phyloP scores from a whole-genome alignment of 257 asterid species.

The Leptodermis oblonga region DNA sequence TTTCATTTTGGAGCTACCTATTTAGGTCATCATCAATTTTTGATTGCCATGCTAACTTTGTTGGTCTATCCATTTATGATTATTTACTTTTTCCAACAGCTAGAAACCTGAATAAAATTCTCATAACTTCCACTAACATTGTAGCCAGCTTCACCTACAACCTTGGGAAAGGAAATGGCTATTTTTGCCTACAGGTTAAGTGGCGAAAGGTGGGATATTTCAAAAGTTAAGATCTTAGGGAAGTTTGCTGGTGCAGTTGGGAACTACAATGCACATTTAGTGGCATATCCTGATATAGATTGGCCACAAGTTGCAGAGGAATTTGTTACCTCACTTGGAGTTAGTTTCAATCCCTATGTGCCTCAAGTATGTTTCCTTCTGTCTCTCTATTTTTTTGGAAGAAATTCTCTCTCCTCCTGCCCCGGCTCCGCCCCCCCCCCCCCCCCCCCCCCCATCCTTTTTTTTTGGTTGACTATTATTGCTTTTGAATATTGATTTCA shows the following conservation, averaged over 20 bases:
- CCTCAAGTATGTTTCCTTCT: conserved; percentile 33
- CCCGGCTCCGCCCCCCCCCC: too few species aligned
- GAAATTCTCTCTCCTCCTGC: too few species aligned
- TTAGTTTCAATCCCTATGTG: conserved; percentile 47
- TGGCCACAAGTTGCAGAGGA: conserved; percentile 45
- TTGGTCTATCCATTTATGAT: not conserved
- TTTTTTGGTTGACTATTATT: not conserved
- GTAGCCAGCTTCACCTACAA: conserved; percentile 56
- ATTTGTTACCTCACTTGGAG: conserved; percentile 41
- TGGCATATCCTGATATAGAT: conserved; percentile 43
- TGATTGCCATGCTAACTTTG: not conserved
- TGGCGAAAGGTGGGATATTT: conserved; percentile 28
- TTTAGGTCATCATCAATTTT: too few species aligned
- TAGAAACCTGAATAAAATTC: not conserved
- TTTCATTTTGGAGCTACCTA: too few species aligned
- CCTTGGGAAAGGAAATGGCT: conserved; percentile 57
- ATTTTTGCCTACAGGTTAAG: conserved; percentile 40
- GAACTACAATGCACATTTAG: conserved; percentile 49
- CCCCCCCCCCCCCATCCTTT: too few species aligned
- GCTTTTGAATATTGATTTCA: not conserved
- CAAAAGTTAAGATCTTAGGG: conserved; percentile 37
- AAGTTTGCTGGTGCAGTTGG: conserved; percentile 60
- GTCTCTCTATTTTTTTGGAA: not conserved
- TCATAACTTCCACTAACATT: conserved; percentile 12
- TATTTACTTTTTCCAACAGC: not conserved